Base-by-base conservation (phyloP, 257 asterid genomes). In the Coffea canephora region DNA sequence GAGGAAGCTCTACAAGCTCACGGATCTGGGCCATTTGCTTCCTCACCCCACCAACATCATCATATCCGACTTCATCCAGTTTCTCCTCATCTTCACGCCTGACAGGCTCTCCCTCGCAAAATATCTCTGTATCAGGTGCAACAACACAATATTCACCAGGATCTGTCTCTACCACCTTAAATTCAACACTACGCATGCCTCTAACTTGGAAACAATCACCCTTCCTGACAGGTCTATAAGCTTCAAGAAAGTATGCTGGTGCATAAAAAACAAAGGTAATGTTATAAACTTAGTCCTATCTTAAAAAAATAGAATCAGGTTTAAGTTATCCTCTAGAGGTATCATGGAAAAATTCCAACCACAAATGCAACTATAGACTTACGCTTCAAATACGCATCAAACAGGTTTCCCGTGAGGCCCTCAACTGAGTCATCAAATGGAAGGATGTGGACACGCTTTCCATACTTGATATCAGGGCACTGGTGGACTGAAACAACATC, bases 401-500 rank as follows among this genome's bases (percentile, higher is more conserved):
- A 68, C 2, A 68, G 73, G 48, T 68, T 41, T 41, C 73, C 73
- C 4, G 73, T 68, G 12, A 68, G 64, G n/a, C 64, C 64, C 25
- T 57, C 64, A 57, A 57, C 64, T 57, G 64, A 16, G 64, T 57
- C 64, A 23, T n/a, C 67, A 61, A 61, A 21, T 1, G 67, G 67
- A 61, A 61, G 67, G 34, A 61, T 61, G 31, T 61, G 67, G 34
- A 61, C 67, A 61, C 67, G 67, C 34, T 8, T 61, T n/a, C 67
- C 67, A 61, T 61, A 61, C 67, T 61, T 61, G 67, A 61, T 13
- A 61, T 61, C 67, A 61, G 67, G 34, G 34, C 67, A 61, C 34
- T 61, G 67, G 14, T 61, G 67, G 12, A 61, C 67, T 6, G 91
- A 85, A 48, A 88, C 87, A 82, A 84, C 82, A 55, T 88, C 89